These are phyloP conservation scores for Parsonsia alboflavescens DNA, from an alignment of 257 asterid species.

Conservation along the genomic window DNA sequence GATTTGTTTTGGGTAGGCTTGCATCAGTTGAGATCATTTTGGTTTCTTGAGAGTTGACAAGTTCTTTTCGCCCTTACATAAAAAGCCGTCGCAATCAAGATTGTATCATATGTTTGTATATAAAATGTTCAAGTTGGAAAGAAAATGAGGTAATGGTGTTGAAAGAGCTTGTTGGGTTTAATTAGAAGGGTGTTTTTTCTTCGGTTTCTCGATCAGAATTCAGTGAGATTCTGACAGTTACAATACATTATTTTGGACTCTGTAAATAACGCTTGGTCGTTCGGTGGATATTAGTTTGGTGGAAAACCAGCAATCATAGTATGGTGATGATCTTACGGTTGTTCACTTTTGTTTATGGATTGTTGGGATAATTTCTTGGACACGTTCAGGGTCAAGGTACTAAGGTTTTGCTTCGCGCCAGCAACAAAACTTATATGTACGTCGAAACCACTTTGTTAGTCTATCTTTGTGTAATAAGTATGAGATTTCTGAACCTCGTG, in stretches of 20 bases:
- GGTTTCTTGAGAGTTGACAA: conserved; percentile 28
- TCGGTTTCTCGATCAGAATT: conserved; percentile 22
- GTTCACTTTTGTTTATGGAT: background rate
- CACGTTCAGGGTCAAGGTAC: conserved; percentile 17
- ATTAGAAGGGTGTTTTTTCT: conserved; percentile 9
- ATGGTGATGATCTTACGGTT: conserved; percentile 12
- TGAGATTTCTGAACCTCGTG: conserved; percentile 71
- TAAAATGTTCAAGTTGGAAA: conserved; percentile 34
- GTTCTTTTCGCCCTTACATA: conserved; percentile 25
- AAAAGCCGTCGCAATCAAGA: conserved; percentile 54
- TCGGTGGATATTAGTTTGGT: conserved; percentile 40
- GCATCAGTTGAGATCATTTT: conserved; percentile 21
- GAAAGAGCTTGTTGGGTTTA: conserved; percentile 24
- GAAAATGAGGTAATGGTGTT: conserved; percentile 26
- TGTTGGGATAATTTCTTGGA: conserved; percentile 7
- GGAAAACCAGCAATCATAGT: conserved; percentile 30
- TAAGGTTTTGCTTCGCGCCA: conserved; percentile 5
- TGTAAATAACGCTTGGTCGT: conserved; percentile 33
- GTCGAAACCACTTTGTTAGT: conserved; percentile 5
- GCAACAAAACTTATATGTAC: background rate
- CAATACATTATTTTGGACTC: conserved; percentile 26
- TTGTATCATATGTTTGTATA: conserved; percentile 15
- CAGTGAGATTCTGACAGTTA: conserved; percentile 28
- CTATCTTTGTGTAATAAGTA: conserved; percentile 16
- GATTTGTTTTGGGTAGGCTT: conserved; percentile 3